Conservation (phyloP, 352 stramenopile species). For the Globisporangium spinosum region DNA sequence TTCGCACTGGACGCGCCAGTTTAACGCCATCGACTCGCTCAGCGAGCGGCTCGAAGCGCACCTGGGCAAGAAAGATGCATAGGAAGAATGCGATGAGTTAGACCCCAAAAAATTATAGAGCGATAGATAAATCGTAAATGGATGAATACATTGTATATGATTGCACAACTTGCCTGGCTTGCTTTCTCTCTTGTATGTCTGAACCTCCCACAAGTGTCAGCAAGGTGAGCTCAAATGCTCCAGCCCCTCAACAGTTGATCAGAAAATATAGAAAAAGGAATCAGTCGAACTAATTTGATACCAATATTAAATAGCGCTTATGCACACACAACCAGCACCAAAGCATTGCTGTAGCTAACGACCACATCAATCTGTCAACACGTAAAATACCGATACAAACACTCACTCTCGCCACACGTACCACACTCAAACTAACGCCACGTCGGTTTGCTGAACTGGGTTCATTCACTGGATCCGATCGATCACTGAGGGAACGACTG, state of each 20-base stretch:
- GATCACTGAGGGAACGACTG: not conserved
- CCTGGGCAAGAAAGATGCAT: conserved; percentile 52
- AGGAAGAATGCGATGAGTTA: not conserved
- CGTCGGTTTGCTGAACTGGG: not conserved
- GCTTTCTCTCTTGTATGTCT: not conserved
- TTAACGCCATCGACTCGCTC: conserved; percentile 92
- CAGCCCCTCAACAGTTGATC: not conserved
- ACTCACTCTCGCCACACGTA: not conserved
- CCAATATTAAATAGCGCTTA: not conserved
- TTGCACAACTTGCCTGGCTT: not conserved
- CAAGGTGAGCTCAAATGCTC: not conserved
- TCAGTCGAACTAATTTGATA: not conserved
- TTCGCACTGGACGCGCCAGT: conserved; percentile 93
- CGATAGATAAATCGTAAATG: conserved; percentile 1
- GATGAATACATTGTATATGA: not conserved
- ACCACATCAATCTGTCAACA: not conserved
- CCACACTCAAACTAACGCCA: not conserved
- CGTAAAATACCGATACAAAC: not conserved
- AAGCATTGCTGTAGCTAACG: not conserved
- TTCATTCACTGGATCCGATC: not conserved
- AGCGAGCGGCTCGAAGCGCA: conserved; percentile 52
- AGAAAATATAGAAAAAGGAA: not conserved
- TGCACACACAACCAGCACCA: not conserved
- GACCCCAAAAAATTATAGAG: not conserved
- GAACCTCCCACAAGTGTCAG: not conserved